phyloP scores from a whole-genome alignment of 495 filamentous ascomycete genomes.

The Neurospora sp. region DNA sequence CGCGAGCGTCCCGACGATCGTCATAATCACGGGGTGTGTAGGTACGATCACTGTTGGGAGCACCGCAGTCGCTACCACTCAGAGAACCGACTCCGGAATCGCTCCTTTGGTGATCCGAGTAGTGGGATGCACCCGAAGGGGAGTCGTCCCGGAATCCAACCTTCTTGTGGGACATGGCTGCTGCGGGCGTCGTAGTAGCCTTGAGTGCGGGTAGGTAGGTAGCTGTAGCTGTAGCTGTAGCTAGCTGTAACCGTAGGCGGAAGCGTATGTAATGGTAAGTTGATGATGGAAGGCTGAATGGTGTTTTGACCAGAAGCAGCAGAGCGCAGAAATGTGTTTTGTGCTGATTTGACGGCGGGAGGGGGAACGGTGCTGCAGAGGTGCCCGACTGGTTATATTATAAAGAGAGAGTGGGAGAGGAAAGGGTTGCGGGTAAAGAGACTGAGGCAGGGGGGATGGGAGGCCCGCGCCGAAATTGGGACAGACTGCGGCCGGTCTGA shows the following conservation, averaged over 20 bases:
- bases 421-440: conserved; percentile 16
- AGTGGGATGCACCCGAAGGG: conserved; percentile 18
- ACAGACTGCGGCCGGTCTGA: conserved; percentile 2
- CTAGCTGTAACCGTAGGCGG: conserved; percentile 3
- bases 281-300: conserved; percentile 5
- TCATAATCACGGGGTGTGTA: conserved; percentile 14
- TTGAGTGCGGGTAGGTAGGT: background rate
- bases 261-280: background rate
- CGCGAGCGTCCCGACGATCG: conserved; percentile 8
- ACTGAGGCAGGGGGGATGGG: conserved; percentile 5
- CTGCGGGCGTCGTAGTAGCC: background rate
- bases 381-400: conserved; percentile 28
- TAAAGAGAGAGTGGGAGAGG: conserved; percentile 10
- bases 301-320: conserved; percentile 19
- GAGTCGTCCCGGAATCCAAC: conserved; percentile 25
- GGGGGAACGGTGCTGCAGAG: conserved; percentile 20
- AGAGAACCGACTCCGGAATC: conserved; percentile 29
- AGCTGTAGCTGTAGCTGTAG: conserved; percentile 2
- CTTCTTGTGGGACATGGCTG: conserved; percentile 21
- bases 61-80: conserved; percentile 22
- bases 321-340: conserved; percentile 23
- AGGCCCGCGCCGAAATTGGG: conserved; percentile 14
- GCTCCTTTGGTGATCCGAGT: conserved; percentile 21
- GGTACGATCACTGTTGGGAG: conserved; percentile 17
- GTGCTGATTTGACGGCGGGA: conserved; percentile 29